Evolutionary conservation across 2,329 filamentous ascomycete genomes (phyloP).

Genomic region (Didymella glomerata): DNA sequence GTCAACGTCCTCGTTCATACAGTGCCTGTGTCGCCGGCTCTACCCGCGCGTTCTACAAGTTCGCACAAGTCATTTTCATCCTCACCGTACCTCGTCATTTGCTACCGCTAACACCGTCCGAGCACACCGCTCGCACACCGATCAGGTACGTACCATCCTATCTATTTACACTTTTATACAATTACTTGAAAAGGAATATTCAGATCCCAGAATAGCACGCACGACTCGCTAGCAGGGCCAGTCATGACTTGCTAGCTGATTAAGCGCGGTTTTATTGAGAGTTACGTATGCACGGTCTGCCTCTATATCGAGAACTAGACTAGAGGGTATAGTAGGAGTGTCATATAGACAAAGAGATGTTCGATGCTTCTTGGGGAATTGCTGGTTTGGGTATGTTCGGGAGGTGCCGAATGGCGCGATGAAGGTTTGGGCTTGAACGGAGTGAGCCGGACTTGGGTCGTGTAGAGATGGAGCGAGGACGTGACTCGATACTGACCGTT

Average conservation of each 20-base stretch:
- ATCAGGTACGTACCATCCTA: background rate
- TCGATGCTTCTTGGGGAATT: background rate
- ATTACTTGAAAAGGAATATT: background rate
- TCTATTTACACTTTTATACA: background rate
- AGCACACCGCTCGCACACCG: background rate
- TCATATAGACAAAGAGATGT: background rate
- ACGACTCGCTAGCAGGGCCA: background rate
- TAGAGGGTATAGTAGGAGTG: background rate
- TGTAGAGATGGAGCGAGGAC: too few relatives aligned
- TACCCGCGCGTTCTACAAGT: too few relatives aligned
- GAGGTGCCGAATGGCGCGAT: too few relatives aligned
- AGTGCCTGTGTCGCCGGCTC: background rate
- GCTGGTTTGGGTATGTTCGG: background rate
- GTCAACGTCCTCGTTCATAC: background rate
- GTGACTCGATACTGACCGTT: too few relatives aligned
- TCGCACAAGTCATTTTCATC: too few relatives aligned
- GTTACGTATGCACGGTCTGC: background rate
- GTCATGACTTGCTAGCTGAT: background rate
- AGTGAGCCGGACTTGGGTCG: too few relatives aligned
- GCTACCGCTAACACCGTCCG: too few relatives aligned
- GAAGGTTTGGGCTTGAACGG: too few relatives aligned
- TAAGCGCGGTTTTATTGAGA: background rate
- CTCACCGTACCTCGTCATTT: too few relatives aligned
- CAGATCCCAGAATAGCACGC: background rate
- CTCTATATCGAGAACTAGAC: background rate